phyloP scores from a whole-genome alignment of 139 green algal genomes.

The Coccomyxa sp. region DNA sequence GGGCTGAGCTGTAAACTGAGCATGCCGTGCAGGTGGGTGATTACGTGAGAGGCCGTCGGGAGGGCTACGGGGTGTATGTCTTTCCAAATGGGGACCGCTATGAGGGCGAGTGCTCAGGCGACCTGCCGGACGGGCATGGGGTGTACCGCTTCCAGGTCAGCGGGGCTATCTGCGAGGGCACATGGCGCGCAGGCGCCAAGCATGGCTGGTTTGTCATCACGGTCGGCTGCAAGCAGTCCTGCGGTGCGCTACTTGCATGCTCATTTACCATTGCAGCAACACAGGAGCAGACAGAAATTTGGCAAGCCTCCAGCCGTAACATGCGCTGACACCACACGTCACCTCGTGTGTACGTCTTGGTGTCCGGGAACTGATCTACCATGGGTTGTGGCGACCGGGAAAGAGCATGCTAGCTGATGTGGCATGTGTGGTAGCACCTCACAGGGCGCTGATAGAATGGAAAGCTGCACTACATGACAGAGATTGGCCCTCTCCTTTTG shows the following conservation, averaged over 20 bases:
- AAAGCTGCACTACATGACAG: too few species aligned
- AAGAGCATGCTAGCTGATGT: too few species aligned
- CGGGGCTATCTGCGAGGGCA: slow-evolving; percentile 25
- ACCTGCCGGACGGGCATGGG: slow-evolving; percentile 30
- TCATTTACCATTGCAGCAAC: not conserved
- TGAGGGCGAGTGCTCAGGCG: slow-evolving; percentile 40
- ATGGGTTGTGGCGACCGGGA: too few species aligned
- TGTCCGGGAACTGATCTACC: too few species aligned
- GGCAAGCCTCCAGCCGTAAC: too few species aligned
- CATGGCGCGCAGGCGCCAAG: slow-evolving; percentile 22
- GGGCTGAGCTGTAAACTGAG: too few species aligned
- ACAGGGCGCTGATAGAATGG: too few species aligned
- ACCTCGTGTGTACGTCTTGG: too few species aligned
- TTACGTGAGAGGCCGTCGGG: slow-evolving; percentile 15
- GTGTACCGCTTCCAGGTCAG: slow-evolving; percentile 18
- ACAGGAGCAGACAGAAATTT: not conserved
- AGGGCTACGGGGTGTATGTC: slow-evolving; percentile 36
- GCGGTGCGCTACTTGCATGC: slow-evolving; percentile 9
- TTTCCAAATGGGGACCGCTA: slow-evolving; percentile 36
- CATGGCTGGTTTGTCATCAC: slow-evolving; percentile 28
- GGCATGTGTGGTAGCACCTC: too few species aligned
- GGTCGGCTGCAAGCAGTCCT: slow-evolving; percentile 21
- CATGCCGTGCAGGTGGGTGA: slow-evolving; percentile 6
- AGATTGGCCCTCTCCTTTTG: too few species aligned
- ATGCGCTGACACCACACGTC: too few species aligned